Percentiles rank a stretch among this genome's conserved stretches.
These are phyloP conservation scores for Didymellaceae sp. DNA, from an alignment of 2,329 filamentous ascomycete species.

Conservation along the genomic window DNA sequence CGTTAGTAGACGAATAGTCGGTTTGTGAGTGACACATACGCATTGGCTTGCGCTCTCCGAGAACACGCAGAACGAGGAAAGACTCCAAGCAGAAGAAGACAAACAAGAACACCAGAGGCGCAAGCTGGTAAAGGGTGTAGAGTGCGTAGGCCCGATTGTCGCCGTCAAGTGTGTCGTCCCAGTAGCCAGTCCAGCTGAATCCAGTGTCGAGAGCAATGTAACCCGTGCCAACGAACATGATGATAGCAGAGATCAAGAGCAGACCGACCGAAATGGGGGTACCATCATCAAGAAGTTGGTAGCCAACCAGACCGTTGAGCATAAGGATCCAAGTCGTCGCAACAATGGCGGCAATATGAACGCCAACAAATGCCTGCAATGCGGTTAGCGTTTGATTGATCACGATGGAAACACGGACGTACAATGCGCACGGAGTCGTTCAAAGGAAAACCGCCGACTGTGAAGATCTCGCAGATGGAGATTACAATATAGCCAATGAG, in stretches of 20 bases:
- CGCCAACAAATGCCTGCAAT: constrained; percentile 78
- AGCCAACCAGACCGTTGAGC: constrained; percentile 90
- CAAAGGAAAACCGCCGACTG: constrained; percentile 86
- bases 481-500: constrained; percentile 84
- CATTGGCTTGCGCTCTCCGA: constrained; percentile 93
- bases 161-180: constrained; percentile 60
- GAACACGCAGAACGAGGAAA: constrained; percentile 80
- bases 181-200: constrained; percentile 82
- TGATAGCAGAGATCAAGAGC: constrained; percentile 71
- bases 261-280: constrained; percentile 83
- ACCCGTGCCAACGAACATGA: constrained; percentile 86
- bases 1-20: constrained; percentile 23
- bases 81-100: constrained; percentile 84
- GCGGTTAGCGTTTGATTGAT: constrained; percentile 15
- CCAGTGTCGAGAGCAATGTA: constrained; percentile 96
- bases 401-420: constrained; percentile 47
- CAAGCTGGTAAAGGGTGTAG: constrained; percentile 92
- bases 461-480: constrained; percentile 95
- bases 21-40: constrained; percentile 55
- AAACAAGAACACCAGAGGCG: constrained; percentile 86
- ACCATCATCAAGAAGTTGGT: constrained; percentile 91
- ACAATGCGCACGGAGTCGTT: constrained; percentile 73
- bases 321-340: constrained; percentile 90
- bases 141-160: constrained; percentile 77
- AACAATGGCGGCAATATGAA: constrained; percentile 88